These are phyloP conservation scores for Trifolium repens DNA, from an alignment of 306 rosid genomes.

Conservation along the genomic window DNA sequence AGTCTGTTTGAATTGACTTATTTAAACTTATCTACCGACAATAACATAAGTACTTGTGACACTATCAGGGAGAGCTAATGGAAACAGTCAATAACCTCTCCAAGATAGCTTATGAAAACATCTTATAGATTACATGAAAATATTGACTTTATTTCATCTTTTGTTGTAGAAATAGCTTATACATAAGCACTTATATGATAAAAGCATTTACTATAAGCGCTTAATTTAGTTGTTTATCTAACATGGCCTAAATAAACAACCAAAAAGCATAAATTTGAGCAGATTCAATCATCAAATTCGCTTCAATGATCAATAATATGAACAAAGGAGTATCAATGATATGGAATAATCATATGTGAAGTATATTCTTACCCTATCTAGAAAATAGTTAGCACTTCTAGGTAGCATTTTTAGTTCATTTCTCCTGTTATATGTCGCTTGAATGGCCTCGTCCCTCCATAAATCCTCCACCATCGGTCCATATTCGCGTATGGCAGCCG, in stretches of 20 bases:
- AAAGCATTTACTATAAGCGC: not conserved
- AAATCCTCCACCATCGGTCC: conserved; percentile 69
- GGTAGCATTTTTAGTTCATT: conserved; percentile 78
- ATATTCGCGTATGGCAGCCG: conserved; percentile 52
- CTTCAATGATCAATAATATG: not conserved
- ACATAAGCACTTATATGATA: not conserved
- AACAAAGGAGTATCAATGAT: not conserved
- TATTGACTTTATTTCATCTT: too few species aligned
- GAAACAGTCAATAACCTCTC: too few species aligned
- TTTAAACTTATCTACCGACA: too few species aligned
- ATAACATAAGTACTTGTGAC: too few species aligned
- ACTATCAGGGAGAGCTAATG: too few species aligned
- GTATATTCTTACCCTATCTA: conserved; percentile 64
- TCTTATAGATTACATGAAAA: too few species aligned
- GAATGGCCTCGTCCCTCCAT: conserved; percentile 82
- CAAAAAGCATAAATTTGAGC: not conserved
- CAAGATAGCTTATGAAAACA: too few species aligned
- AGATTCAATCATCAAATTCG: not conserved
- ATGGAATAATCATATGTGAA: not conserved
- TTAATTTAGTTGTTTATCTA: not conserved
- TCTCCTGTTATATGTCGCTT: conserved; percentile 75
- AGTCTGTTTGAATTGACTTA: too few species aligned
- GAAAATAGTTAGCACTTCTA: conserved; percentile 72
- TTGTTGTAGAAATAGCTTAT: not conserved
- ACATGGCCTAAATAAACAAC: not conserved